Conservation (phyloP, 176 grass and related monocot genomes). For the Phoenix dactylifera region DNA sequence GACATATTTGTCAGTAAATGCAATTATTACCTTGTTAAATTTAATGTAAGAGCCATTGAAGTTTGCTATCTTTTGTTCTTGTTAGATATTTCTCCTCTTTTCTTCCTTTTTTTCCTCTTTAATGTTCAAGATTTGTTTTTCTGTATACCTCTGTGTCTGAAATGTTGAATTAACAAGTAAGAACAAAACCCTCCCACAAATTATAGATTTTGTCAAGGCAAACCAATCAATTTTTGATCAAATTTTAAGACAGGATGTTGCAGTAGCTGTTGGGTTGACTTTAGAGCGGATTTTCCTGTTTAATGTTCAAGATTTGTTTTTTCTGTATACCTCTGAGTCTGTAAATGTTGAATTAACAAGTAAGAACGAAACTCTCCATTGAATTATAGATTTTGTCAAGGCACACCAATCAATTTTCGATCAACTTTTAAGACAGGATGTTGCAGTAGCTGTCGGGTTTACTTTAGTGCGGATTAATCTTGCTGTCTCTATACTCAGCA, state of each 20-base stretch:
- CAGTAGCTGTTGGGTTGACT: constrained; percentile 47
- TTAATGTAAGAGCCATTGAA: too few relatives aligned
- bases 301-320: too few relatives aligned
- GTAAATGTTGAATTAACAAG: constrained; percentile 23
- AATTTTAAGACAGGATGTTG: constrained; percentile 63
- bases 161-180: constrained; percentile 38
- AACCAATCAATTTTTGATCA: constrained; percentile 55
- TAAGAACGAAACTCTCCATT: constrained; percentile 89
- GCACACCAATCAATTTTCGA: constrained; percentile 52
- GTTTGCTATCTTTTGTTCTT: too few relatives aligned
- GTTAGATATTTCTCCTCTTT: too few relatives aligned
- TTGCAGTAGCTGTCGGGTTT: constrained; percentile 55
- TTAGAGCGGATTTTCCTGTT: constrained; percentile 35
- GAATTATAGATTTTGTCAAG: constrained; percentile 77
- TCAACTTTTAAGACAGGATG: constrained; percentile 66
- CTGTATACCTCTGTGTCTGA: too few relatives aligned
- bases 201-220: constrained; percentile 73
- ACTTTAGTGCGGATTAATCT: constrained; percentile 59
- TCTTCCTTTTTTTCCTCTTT: too few relatives aligned
- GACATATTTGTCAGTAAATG: too few relatives aligned
- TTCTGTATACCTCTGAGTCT: too few relatives aligned
- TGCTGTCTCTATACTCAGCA: constrained; percentile 85
- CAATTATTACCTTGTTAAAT: too few relatives aligned
- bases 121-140: too few relatives aligned
- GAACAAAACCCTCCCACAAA: constrained; percentile 82